Evolutionary conservation across 1,284 basidiomycete genomes (phyloP).

Genomic region (Puccinia brachypodii): DNA sequence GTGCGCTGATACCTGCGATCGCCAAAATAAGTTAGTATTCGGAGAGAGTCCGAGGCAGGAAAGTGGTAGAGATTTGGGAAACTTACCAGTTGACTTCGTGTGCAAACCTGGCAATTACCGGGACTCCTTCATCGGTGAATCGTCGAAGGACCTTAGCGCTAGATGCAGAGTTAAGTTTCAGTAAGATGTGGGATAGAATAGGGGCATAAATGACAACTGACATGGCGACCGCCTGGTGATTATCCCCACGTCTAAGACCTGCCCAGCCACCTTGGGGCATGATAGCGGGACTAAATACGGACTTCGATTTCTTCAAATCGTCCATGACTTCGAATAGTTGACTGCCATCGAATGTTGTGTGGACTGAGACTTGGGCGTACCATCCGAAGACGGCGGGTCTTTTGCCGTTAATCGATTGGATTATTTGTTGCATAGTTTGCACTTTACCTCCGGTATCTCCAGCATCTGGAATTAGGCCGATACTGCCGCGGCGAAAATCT

Average conservation of each 20-base stretch:
- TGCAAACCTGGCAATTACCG: constrained; percentile 57
- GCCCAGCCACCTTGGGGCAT: constrained; percentile 49
- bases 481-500: neutral
- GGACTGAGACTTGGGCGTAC: constrained; percentile 57
- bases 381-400: constrained; percentile 49
- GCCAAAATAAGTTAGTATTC: neutral
- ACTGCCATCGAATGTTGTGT: constrained; percentile 54
- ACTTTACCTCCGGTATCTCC: constrained; percentile 16
- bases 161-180: neutral
- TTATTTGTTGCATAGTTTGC: constrained; percentile 21
- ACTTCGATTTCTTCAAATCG: constrained; percentile 55
- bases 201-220: neutral
- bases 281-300: constrained; percentile 57
- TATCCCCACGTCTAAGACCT: neutral
- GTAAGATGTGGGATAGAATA: neutral
- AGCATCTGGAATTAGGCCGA: constrained; percentile 19
- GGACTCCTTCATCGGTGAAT: constrained; percentile 57
- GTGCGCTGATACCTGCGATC: constrained; percentile 53
- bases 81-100: constrained; percentile 52
- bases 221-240: constrained; percentile 19
- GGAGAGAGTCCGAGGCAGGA: neutral
- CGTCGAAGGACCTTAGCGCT: constrained; percentile 55
- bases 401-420: neutral
- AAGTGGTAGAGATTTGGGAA: neutral
- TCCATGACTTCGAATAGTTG: constrained; percentile 55